Evolutionary conservation across 2,329 filamentous ascomycete species (phyloP), one percentile per base, ranked within the genome.

Genomic region (Diaporthe australafricana): DNA sequence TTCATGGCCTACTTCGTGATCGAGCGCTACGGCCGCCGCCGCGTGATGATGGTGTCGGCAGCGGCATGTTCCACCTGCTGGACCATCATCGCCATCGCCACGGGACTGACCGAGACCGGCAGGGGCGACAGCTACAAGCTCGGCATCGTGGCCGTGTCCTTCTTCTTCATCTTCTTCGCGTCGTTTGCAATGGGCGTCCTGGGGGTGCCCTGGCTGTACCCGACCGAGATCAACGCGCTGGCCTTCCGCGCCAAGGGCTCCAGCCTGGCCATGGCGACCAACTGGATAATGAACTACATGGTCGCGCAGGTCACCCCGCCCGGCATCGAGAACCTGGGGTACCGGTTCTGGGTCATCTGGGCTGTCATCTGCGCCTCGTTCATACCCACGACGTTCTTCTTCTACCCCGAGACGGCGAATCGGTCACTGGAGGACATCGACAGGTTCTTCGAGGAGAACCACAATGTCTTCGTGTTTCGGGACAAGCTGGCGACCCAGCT

Each of bases 281-380:
- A 81, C 71, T 81, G 81, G 80, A 77, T 80, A 27, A 73, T 77
- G 73, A 80, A 79, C 38, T 81, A 80, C 60, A 74, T 81, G 60
- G 78, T 81, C 5, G 79, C 81, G 9, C 75, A 80, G 71, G 79
- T 81, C 50, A 82, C 80, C 0, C 80, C 80, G 2, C 69, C 75
- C 6, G 80, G 78, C 1, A 79, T 81, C 47, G 78, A 83, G 27
- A 85, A 83, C 27, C 79, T 89, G 0, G 81, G 82, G 0, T 88
- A 85, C 81, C 82, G 81, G 55, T 87, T 85, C 77, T 88, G 85
- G 79, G 82, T 87, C 68, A 84, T 88, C 52, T 88, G 83, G 80
- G 82, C 84, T 1, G 81, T 85, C 38, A 82, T 85, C 70, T 84
- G 83, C 76, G 80, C 80, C 60, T 73, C 80, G 0, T 85, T 85